Conservation (phyloP, 1,139 yeast species). For the Blastobotrys malaysiensis region DNA sequence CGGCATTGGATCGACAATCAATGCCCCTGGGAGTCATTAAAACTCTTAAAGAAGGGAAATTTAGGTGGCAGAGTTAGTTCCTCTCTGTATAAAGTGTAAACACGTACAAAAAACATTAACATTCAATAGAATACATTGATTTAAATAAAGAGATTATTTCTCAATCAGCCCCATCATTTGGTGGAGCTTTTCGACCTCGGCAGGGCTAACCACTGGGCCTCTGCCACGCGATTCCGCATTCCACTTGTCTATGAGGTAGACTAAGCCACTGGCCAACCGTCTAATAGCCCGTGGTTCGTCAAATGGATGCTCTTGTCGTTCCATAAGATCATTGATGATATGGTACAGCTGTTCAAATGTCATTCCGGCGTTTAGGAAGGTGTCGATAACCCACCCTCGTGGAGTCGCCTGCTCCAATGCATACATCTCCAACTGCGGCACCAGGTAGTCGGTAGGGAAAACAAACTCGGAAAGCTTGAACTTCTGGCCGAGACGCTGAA, state of each 20-base stretch:
- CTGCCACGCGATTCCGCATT: constrained; percentile 5
- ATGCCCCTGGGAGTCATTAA: constrained; percentile 10
- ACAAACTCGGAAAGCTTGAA: constrained; percentile 60
- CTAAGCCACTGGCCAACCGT: constrained; percentile 27
- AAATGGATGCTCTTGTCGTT: constrained; percentile 38
- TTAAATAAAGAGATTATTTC: not conserved
- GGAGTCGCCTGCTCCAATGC: constrained; percentile 39
- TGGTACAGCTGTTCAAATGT: constrained; percentile 64
- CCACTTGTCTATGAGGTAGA: constrained; percentile 27
- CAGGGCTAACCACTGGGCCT: not conserved
- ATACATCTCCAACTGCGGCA: constrained; percentile 47
- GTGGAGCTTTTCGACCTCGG: not conserved
- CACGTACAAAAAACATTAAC: not conserved
- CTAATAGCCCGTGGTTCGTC: constrained; percentile 24
- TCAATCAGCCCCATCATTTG: not conserved
- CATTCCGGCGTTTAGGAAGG: constrained; percentile 73
- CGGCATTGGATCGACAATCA: constrained; percentile 5
- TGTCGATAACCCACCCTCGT: constrained; percentile 55
- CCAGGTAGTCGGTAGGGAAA: constrained; percentile 70
- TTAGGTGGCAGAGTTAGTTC: constrained; percentile 9
- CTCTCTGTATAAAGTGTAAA: not conserved
- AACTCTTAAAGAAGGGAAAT: constrained; percentile 7
- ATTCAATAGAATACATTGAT: not conserved
- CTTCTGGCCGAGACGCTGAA: constrained; percentile 45
- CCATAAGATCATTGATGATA: constrained; percentile 61